Evolutionary conservation across 2,329 filamentous ascomycete species (phyloP), one percentile per base, ranked within the genome.

Genomic region (Elsinoe ampelina): DNA sequence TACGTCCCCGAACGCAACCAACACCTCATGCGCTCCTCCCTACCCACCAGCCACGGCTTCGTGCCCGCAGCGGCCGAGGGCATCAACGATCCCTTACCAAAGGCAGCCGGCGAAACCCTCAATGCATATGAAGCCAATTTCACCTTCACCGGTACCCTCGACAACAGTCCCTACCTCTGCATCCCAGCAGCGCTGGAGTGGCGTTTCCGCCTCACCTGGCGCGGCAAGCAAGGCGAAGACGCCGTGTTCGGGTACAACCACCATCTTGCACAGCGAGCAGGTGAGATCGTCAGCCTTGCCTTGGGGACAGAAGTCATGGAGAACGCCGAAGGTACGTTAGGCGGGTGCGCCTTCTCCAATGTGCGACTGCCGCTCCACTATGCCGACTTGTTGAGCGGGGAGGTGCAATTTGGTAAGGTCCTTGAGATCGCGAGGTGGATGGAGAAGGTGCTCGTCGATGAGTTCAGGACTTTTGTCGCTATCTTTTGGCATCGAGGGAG

Each of bases 21-120:
- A 68, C 73, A 76, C 48, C 71, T 95, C 42, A 82, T 96, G 43
- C 80, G 83, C 12, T 84, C 84, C 1, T 85, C 88, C 0, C 69
- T 95, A 32, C 87, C 89, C 0, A 95, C 90, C 0, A 90, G 85
- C 39, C 87, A 91, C 68, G 87, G 89, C 0, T 95, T 88, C 69
- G 41, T 57, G 20, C 62, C 63, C 4, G 54, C 52, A n/a, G 61
- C 57, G 3, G 60, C 56, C 3, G 42, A 42, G 26, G 55, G 15
- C 12, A 61, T 67, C 45, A 63, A 66, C 26, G 73, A 70, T 55
- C 70, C 75, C 26, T 58, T 78, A 20, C 71, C 74, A 2, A 43
- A 66, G 70, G 45, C 13, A 15, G n/a, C 68, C 58, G 5, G 54
- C 45, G 20, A 84, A 85, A 26, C n/a, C n/a, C 41, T 48, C 63